These are phyloP conservation scores for Sugiyamaella floridensis DNA, from an alignment of 805 yeast species.

Conservation along the genomic window DNA sequence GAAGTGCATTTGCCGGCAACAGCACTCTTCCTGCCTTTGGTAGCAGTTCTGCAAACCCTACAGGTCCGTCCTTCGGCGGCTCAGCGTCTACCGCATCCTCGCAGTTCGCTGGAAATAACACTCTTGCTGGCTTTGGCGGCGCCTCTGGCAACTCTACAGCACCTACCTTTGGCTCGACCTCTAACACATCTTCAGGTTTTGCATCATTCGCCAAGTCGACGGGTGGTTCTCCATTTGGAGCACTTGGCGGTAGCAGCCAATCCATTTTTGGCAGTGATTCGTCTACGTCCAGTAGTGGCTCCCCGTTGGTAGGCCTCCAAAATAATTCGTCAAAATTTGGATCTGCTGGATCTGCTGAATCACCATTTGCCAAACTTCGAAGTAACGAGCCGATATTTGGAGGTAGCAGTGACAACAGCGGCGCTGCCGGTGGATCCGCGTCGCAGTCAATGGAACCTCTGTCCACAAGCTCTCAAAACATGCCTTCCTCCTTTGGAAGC, in stretches of 20 bases:
- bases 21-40: not conserved
- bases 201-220: not conserved
- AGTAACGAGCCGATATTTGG: not conserved
- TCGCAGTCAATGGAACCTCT: no score
- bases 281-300: not conserved
- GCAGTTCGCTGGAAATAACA: not conserved
- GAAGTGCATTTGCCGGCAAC: not conserved
- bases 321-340: no score
- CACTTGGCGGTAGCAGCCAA: not conserved
- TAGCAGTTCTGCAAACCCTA: no score
- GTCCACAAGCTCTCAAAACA: no score
- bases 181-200: not conserved
- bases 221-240: not conserved
- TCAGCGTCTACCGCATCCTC: not conserved
- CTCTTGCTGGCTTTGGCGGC: not conserved
- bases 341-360: not conserved
- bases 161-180: not conserved
- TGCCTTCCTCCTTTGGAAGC: no score
- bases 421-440: no score
- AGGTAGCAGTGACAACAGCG: not conserved
- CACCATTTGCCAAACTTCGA: not conserved
- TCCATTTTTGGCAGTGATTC: not conserved
- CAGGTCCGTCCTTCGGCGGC: not conserved
- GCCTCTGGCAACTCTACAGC: no score
- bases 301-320: no score